Base-by-base conservation (phyloP, 1,284 basidiomycete species). In the Malassezia obtusa region DNA sequence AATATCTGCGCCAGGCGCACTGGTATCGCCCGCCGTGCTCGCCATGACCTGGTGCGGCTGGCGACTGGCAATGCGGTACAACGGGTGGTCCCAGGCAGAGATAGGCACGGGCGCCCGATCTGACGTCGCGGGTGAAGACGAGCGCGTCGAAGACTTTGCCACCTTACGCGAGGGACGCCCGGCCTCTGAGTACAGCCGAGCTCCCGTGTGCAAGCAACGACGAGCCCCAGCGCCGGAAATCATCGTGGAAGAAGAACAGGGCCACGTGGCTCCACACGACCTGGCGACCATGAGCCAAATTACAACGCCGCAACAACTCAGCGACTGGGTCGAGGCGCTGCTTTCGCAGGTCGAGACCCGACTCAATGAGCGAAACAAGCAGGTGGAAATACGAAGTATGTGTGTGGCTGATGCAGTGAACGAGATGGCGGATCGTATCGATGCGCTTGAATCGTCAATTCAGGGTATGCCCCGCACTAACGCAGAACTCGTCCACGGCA, bases 291-390 rank as follows among this genome's bases (percentile, higher is more conserved):
- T 53, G 45, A 35, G 40, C 22, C 61, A 65, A 32, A 64, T 68
- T 21, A 63, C 65, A 1, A 59, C 61, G 1, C 64, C 70, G 21
- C 67, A 71, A 43, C 68, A 71, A 47, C 55, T 73, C n/a, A 61
- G 64, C 33, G 68, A 73, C 33, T 73, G 70, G 70, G 68, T 73
- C 15, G 70, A 73, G 25, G 62, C 59, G 14, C 59, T 71, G 4
- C 50, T 71, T 4, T 45, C 58, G 25, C 61, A 67, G 38, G 59
- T 73, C 24, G 68, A 71, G 49, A 50, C 50, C n/a, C 47, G 65
- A 10, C 66, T 71, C 32, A 62, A 64, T 11, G 63, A 62, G 36
- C 64, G 67, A 57, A 64, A 62, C 36, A 57, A 56, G 17, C 67
- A 71, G 35, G 65, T 72, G 12, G 61, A 59, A 28, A 43, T 53